These are phyloP conservation scores for Cucurbitaria berberidis DNA, from an alignment of 2,329 filamentous ascomycete genomes.

Conservation along the genomic window DNA sequence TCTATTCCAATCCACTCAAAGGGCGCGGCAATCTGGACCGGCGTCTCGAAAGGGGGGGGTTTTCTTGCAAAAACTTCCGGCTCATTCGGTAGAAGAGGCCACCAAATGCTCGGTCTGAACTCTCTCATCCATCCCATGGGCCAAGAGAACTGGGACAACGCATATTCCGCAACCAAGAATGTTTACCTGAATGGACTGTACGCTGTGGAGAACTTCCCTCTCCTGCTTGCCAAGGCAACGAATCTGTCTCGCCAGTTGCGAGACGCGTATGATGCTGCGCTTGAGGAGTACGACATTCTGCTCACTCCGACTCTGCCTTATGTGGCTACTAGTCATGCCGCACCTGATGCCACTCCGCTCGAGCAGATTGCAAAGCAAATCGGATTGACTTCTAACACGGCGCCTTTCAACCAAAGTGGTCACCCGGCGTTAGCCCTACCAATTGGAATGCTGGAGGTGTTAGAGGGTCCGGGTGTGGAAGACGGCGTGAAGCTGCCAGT, in stretches of 20 bases:
- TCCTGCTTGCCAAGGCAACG: constrained; percentile 57
- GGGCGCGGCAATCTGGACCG: constrained; percentile 59
- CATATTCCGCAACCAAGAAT: constrained; percentile 61
- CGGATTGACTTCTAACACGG: constrained; percentile 63
- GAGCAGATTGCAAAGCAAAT: constrained; percentile 59
- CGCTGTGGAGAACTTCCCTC: constrained; percentile 53
- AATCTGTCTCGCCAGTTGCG: constrained; percentile 56
- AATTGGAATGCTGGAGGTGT: constrained; percentile 54
- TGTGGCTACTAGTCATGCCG: constrained; percentile 54
- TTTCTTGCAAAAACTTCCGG: constrained; percentile 52
- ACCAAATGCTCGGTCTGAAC: constrained; percentile 60
- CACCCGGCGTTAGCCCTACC: constrained; percentile 63
- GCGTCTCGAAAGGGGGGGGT: constrained; percentile 50
- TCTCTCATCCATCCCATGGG: constrained; percentile 55
- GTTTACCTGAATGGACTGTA: constrained; percentile 61
- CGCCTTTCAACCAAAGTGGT: constrained; percentile 63
- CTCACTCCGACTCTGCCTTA: constrained; percentile 59
- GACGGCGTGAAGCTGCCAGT: constrained; percentile 53
- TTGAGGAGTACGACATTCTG: constrained; percentile 54
- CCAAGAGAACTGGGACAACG: constrained; percentile 57
- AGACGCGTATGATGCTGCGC: constrained; percentile 54
- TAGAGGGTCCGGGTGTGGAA: constrained; percentile 44
- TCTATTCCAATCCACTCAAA: constrained; percentile 58
- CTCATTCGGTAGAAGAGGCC: constrained; percentile 54
- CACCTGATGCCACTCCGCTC: constrained; percentile 48